phyloP scores from a whole-genome alignment of 371 early-diverging fungal genomes.

The Mortierella sp. region DNA sequence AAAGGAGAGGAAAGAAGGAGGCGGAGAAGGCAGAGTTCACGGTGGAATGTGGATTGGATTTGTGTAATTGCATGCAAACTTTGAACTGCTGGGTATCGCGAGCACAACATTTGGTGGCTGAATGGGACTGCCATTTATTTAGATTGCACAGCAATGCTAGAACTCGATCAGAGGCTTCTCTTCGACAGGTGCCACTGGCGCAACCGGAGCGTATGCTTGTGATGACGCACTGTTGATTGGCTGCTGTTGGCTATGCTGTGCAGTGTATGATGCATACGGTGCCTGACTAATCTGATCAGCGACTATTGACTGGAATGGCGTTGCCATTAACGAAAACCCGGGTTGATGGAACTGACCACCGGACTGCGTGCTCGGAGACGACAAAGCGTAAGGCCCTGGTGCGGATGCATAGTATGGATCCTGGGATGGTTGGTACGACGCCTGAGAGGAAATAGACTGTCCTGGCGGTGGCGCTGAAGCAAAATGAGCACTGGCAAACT shows the following conservation, averaged over 20 bases:
- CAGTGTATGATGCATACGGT: conserved; percentile 20
- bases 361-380: neutral
- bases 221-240: neutral
- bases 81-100: neutral
- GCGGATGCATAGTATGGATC: conserved; percentile 26
- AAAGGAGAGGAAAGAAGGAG: neutral
- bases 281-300: conserved; percentile 4
- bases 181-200: conserved; percentile 30
- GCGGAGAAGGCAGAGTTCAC: neutral
- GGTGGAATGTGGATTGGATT: neutral
- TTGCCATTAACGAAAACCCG: neutral
- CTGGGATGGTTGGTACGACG: conserved; percentile 5
- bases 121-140: conserved; percentile 21
- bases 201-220: neutral
- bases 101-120: neutral
- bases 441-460: neutral
- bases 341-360: neutral
- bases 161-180: conserved; percentile 52
- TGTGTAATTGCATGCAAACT: no score
- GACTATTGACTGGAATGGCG: neutral
- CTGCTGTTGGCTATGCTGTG: conserved; percentile 13
- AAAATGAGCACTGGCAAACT: conserved; percentile 9
- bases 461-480: conserved; percentile 14
- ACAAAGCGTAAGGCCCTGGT: conserved; percentile 4
- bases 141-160: neutral